These are phyloP conservation scores for Gaeumannomyces tritici DNA, from an alignment of 2,329 filamentous ascomycete species.

Conservation along the genomic window DNA sequence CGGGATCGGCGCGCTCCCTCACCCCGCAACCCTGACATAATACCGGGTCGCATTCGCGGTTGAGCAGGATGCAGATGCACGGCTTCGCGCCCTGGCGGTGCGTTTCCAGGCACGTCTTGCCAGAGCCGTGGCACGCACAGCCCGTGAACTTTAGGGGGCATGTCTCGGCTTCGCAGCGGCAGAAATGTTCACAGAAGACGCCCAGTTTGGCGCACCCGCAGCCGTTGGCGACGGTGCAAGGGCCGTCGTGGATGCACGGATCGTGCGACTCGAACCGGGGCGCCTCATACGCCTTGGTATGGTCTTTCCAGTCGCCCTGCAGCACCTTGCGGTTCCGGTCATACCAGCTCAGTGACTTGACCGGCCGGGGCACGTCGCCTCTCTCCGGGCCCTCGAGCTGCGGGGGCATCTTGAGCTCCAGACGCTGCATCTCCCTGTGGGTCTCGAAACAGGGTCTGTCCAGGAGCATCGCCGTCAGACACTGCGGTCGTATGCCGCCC, in stretches of 20 bases:
- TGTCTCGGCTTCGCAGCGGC: conserved; percentile 48
- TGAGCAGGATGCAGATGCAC: conserved; percentile 63
- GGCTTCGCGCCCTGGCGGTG: conserved; percentile 40
- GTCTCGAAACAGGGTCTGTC: conserved; percentile 44
- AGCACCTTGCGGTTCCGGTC: conserved; percentile 46
- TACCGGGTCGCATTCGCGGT: conserved; percentile 72
- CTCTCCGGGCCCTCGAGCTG: conserved; percentile 10
- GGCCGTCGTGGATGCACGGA: conserved; percentile 60
- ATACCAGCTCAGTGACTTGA: conserved; percentile 43
- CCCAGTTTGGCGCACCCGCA: conserved; percentile 55
- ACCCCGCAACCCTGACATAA: conserved; percentile 66
- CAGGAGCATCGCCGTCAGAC: conserved; percentile 38
- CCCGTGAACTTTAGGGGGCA: conserved; percentile 58
- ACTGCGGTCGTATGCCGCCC: conserved; percentile 32
- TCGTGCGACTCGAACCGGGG: conserved; percentile 48
- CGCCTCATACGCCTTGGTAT: conserved; percentile 44
- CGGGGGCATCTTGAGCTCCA: conserved; percentile 23
- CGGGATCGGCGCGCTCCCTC: conserved; percentile 56
- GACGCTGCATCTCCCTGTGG: conserved; percentile 29
- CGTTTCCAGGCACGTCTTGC: conserved; percentile 47
- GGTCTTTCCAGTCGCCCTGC: conserved; percentile 43
- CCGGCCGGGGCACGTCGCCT: conserved; percentile 18
- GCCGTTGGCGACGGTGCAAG: conserved; percentile 44
- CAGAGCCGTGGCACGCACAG: conserved; percentile 50
- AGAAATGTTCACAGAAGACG: conserved; percentile 65